Percentiles rank a stretch among this genome's conserved stretches.
These are phyloP conservation scores for Citrus sp. DNA, from an alignment of 345 rosid genomes.

Conservation along the genomic window DNA sequence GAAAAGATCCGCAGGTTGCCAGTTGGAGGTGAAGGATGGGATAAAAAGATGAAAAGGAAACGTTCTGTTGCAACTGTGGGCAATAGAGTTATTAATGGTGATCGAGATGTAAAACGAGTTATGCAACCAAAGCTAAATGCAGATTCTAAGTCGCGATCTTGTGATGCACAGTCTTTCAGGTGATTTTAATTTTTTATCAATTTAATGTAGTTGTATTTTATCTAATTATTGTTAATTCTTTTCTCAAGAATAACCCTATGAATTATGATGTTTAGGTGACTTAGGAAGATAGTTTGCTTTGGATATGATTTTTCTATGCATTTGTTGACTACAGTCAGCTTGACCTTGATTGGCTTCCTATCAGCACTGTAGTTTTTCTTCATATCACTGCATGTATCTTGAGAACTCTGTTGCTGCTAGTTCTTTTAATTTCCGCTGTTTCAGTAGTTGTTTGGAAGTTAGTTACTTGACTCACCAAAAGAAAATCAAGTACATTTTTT, in stretches of 20 bases:
- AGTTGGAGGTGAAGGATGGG: slow-evolving; percentile 93
- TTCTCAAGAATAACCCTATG: neutral
- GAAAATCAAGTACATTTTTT: neutral
- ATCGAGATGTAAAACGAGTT: slow-evolving; percentile 54
- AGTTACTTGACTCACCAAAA: neutral
- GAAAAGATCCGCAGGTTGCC: slow-evolving; percentile 84
- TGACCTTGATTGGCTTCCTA: neutral
- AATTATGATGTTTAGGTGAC: neutral
- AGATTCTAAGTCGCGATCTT: slow-evolving; percentile 67
- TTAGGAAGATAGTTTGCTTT: neutral
- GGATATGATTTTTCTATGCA: neutral
- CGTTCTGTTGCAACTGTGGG: slow-evolving; percentile 83
- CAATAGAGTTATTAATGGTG: slow-evolving; percentile 57
- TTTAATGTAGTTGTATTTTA: neutral
- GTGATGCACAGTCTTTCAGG: slow-evolving; percentile 79
- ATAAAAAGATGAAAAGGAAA: slow-evolving; percentile 80
- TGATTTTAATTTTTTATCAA: slow-evolving; percentile 20
- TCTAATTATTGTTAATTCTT: neutral
- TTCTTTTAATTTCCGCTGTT: neutral
- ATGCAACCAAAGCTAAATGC: slow-evolving; percentile 52
- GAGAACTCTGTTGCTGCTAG: neutral
- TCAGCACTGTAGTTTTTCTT: neutral
- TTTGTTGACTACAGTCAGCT: neutral
- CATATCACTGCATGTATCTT: neutral
- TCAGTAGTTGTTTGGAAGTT: neutral